Evolutionary conservation across 768 basidiomycete genomes (phyloP).

Genomic region (Pilatotrama ljubarskyi): DNA sequence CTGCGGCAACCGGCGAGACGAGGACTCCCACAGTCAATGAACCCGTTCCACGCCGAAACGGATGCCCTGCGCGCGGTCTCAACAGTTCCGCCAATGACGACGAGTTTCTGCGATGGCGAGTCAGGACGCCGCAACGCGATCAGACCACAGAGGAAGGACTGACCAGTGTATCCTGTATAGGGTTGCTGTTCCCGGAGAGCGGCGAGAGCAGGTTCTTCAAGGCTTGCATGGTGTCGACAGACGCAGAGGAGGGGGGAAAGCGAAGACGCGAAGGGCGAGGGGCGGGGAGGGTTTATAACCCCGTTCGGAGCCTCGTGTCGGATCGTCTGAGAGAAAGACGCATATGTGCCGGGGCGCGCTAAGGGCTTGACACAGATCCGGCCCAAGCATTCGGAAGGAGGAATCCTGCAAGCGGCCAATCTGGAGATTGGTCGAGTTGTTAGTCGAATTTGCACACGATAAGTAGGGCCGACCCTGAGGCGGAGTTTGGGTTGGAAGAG

Average conservation of each 20-base stretch:
- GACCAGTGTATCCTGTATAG: constrained; percentile 81
- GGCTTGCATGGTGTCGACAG: constrained; percentile 54
- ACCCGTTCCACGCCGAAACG: constrained; percentile 85
- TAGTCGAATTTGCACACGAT: constrained; percentile 12
- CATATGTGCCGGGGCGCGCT: constrained; percentile 1
- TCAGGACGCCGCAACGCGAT: background rate
- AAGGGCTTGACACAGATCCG: constrained; percentile 4
- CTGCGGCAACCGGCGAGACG: background rate
- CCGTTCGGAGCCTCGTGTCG: constrained; percentile 23
- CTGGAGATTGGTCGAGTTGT: constrained; percentile 8
- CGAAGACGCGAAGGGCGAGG: constrained; percentile 17
- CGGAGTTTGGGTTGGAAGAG: constrained; percentile 3
- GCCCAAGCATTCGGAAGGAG: constrained; percentile 15
- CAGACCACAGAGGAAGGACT: constrained; percentile 22
- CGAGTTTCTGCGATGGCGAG: constrained; percentile 62
- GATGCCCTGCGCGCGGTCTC: constrained; percentile 83
- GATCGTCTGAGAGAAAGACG: constrained; percentile 6
- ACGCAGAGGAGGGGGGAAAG: constrained; percentile 15
- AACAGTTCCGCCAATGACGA: constrained; percentile 87
- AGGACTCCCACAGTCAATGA: constrained; percentile 71
- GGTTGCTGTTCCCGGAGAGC: constrained; percentile 54
- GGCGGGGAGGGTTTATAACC: constrained; percentile 23
- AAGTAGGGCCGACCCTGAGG: constrained; percentile 6
- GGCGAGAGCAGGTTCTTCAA: constrained; percentile 74
- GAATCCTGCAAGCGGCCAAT: constrained; percentile 14